Evolutionary conservation across 148 eudicot genomes (phyloP), one percentile per base, ranked within the genome.

Genomic region (Rhododendron ferrugineum): DNA sequence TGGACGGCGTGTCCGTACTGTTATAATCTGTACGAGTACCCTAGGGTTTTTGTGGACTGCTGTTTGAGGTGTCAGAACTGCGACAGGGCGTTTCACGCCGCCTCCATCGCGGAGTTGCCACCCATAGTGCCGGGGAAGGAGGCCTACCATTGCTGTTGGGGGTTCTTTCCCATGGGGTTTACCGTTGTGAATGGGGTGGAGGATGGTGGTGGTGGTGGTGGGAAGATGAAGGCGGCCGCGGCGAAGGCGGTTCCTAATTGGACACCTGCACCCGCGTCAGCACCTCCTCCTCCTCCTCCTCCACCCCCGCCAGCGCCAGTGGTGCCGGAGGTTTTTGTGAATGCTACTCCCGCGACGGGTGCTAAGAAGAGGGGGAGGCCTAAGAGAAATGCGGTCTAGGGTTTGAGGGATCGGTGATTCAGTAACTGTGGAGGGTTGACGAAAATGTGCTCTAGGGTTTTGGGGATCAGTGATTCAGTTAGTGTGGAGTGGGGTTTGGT

Each of bases 1-100:
- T 97, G 99, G 99, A 97, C 99, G 1, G 91, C 94, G 4, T 97
- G 99, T 76, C 99, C 98, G 4, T 97, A 97, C 84, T 97, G 99
- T 54, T 94, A 93, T 77, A 86, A 92, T 23, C 37, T 97, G 80
- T 97, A 89, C 46, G 96, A 97, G 89, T 97, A 91, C 46, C 91
- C 95, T 7, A 88, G 83, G 82, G 84, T 52, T 47, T 97, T 92
- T 52, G 90, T 86, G 16, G 96, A 92, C 0, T 94, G 98, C 78
- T 94, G 94, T 50, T 23, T 97, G 79, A 86, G 92, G 85, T 97
- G 99, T 40, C 91, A 91, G 87, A 93, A 91, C 79, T 97, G 99
- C 84, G 84, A 89, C 70, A 88, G 95, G 85, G 92, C 98, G 8
- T 95, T 94, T 56, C 94, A 95, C 36, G 98, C 93, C 0, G 89